Percentiles rank a stretch among this genome's conserved stretches.
Evolutionary conservation across 2,329 filamentous ascomycete species (phyloP).

Genomic region (Fonsecaea multimorphosa): DNA sequence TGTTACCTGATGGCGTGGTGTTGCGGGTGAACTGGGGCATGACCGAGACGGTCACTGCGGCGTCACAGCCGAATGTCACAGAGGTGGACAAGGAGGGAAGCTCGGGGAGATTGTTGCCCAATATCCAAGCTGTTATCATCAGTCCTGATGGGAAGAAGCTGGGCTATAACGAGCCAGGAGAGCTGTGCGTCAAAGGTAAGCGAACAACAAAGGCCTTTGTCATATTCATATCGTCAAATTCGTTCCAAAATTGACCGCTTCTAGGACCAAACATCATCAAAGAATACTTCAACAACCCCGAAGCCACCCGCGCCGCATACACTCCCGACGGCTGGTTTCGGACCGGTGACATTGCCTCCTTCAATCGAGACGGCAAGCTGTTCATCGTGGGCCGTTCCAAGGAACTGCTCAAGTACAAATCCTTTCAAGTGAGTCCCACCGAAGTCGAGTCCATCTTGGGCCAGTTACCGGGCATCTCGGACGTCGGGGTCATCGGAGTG

Average conservation of each 20-base stretch:
- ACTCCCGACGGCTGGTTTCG: constrained; percentile 51
- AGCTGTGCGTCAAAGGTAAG: constrained; percentile 50
- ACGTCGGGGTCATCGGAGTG: constrained; percentile 55
- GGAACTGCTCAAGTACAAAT: constrained; percentile 54
- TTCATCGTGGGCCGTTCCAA: constrained; percentile 53
- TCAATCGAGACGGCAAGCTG: constrained; percentile 45
- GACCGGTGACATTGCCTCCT: constrained; percentile 50
- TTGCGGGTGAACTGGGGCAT: constrained; percentile 54
- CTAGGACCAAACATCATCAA: constrained; percentile 32
- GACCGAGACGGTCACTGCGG: constrained; percentile 56
- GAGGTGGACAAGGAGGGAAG: constrained; percentile 53
- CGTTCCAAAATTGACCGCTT: not conserved
- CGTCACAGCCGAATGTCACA: constrained; percentile 41
- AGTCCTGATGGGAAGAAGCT: constrained; percentile 45
- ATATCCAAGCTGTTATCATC: constrained; percentile 45
- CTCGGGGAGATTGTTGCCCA: constrained; percentile 54
- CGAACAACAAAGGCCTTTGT: constrained; percentile 44
- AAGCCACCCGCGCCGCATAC: constrained; percentile 41
- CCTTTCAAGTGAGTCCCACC: constrained; percentile 56
- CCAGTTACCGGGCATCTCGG: constrained; percentile 48
- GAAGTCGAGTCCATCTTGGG: constrained; percentile 55
- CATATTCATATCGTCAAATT: not conserved
- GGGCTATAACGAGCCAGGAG: constrained; percentile 40
- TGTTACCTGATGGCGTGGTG: constrained; percentile 26
- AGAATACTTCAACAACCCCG: constrained; percentile 41